Evolutionary conservation across 2,329 filamentous ascomycete genomes (phyloP).

Genomic region (Talaromyces sp.): DNA sequence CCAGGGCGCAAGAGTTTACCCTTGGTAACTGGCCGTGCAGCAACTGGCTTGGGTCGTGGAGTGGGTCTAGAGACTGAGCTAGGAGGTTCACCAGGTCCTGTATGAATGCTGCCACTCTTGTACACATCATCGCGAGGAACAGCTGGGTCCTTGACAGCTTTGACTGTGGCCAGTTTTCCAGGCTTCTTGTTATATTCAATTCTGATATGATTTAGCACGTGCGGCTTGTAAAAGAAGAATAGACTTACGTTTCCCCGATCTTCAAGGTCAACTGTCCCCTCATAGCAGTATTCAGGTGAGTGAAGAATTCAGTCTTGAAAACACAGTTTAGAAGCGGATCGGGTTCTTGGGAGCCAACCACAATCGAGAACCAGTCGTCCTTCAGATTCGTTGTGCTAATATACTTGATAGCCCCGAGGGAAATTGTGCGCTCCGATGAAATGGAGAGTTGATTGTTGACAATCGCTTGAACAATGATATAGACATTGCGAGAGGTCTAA

Average conservation of each 20-base stretch:
- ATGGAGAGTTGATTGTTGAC: slow-evolving; percentile 81
- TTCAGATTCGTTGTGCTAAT: slow-evolving; percentile 74
- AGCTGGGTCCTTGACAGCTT: slow-evolving; percentile 82
- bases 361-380: slow-evolving; percentile 96
- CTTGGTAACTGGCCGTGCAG: slow-evolving; percentile 84
- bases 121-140: slow-evolving; percentile 73
- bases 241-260: slow-evolving; percentile 63
- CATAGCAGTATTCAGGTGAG: slow-evolving; percentile 77
- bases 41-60: slow-evolving; percentile 79
- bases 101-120: slow-evolving; percentile 91
- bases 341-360: slow-evolving; percentile 85
- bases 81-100: slow-evolving; percentile 75
- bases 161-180: slow-evolving; percentile 82
- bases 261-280: slow-evolving; percentile 77
- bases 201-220: slow-evolving; percentile 32
- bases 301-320: slow-evolving; percentile 96
- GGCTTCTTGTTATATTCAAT: slow-evolving; percentile 99
- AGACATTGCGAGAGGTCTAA: slow-evolving; percentile 75
- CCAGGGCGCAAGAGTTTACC: slow-evolving; percentile 90
- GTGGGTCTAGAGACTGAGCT: slow-evolving; percentile 80
- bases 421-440: slow-evolving; percentile 73
- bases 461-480: slow-evolving; percentile 79
- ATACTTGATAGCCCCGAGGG: slow-evolving; percentile 84
- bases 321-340: slow-evolving; percentile 92
- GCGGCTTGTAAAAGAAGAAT: not conserved